Percentiles rank a stretch among this genome's conserved stretches.
Evolutionary conservation across 2,329 filamentous ascomycete genomes (phyloP).

Genomic region (Ophiognomonia clavigignenti-juglandacearum): DNA sequence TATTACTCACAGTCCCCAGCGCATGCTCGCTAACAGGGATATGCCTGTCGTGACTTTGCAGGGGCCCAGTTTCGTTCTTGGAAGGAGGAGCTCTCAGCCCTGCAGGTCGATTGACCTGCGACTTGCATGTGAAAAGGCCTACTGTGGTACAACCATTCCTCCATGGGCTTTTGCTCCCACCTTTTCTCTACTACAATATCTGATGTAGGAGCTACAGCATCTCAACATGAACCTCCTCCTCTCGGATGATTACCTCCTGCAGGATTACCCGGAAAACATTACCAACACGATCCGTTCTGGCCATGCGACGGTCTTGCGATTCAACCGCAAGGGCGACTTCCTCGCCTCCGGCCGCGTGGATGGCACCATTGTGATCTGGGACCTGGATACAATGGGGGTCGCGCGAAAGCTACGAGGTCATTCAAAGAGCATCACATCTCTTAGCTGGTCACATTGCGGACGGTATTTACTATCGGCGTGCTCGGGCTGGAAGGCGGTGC

Average conservation of each 20-base stretch:
- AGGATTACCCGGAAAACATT: conserved; percentile 87
- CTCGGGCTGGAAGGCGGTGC: conserved; percentile 92
- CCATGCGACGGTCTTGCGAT: conserved; percentile 67
- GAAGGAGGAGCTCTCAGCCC: conserved; percentile 10
- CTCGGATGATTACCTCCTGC: conserved; percentile 59
- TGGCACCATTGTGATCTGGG: conserved; percentile 92
- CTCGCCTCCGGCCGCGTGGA: conserved; percentile 91
- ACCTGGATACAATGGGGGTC: conserved; percentile 95
- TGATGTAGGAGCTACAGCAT: too few relatives aligned
- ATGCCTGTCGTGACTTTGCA: neutral
- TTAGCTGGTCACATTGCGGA: conserved; percentile 93
- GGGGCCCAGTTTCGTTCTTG: neutral
- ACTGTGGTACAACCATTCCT: too few relatives aligned
- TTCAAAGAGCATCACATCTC: conserved; percentile 85
- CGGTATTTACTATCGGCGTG: conserved; percentile 88
- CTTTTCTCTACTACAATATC: too few relatives aligned
- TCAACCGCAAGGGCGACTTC: conserved; percentile 92
- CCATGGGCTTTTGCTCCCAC: too few relatives aligned
- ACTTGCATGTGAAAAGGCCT: neutral
- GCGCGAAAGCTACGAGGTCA: conserved; percentile 92
- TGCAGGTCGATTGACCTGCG: conserved; percentile 9
- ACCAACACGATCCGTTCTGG: conserved; percentile 77
- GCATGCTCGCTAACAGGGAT: too few relatives aligned
- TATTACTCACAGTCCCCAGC: too few relatives aligned
- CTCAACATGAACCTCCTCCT: conserved; percentile 53